phyloP scores from a whole-genome alignment of 2,329 filamentous ascomycete species.

The Colletotrichum brevisporum region DNA sequence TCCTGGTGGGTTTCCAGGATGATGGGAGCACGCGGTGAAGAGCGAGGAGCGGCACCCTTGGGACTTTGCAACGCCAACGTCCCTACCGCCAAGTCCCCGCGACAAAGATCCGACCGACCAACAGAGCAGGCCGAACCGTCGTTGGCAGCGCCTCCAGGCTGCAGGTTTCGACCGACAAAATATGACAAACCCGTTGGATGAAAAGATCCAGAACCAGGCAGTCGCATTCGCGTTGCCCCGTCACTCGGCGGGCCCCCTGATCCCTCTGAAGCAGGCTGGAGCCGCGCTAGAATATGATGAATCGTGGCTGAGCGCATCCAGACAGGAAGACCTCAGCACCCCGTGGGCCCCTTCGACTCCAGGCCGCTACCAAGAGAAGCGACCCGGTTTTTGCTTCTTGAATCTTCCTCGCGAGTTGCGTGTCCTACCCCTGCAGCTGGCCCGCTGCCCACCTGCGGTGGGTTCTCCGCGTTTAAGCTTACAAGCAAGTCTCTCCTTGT shows the following conservation, averaged over 20 bases:
- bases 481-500: conserved; percentile 25
- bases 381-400: conserved; percentile 6
- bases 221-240: conserved; percentile 1
- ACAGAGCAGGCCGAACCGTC: conserved; percentile 5
- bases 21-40: neutral
- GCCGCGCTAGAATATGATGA: conserved; percentile 23
- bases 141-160: neutral
- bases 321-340: neutral
- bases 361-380: conserved; percentile 4
- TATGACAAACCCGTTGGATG: conserved; percentile 3
- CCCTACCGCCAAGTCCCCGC: no score
- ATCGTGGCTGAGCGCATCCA: conserved; percentile 34
- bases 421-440: neutral
- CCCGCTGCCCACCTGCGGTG: conserved; percentile 8
- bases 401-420: neutral
- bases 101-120: neutral
- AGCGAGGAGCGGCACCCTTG: conserved; percentile 10
- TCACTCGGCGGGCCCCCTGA: conserved; percentile 2
- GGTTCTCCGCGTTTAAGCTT: conserved; percentile 35
- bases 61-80: no score
- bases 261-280: conserved; percentile 12
- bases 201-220: conserved; percentile 15
- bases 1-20: neutral
- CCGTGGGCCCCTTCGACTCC: neutral
- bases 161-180: conserved; percentile 2